phyloP scores from a whole-genome alignment of 1,284 basidiomycete species.

The Trichosporon faecale region DNA sequence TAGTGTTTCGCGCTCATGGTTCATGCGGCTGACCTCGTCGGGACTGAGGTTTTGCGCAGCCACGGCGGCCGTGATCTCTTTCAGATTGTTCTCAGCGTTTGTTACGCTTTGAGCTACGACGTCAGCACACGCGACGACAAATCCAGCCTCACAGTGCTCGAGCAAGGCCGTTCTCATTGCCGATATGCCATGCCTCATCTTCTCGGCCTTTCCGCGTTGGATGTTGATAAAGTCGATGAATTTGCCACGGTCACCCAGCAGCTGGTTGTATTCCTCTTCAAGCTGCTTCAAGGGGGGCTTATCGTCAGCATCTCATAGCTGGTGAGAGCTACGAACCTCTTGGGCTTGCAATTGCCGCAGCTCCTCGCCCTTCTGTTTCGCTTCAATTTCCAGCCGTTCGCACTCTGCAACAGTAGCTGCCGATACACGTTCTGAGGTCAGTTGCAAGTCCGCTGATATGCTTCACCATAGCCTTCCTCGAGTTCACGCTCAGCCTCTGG shows the following conservation, averaged over 20 bases:
- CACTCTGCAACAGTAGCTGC: constrained; percentile 36
- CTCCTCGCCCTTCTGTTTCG: constrained; percentile 34
- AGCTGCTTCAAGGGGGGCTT: constrained; percentile 44
- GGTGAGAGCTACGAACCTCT: constrained; percentile 35
- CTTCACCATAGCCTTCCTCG: constrained; percentile 67
- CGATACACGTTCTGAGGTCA: constrained; percentile 35
- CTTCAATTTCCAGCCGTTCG: constrained; percentile 37
- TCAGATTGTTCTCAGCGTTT: constrained; percentile 56
- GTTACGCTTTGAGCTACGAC: constrained; percentile 12
- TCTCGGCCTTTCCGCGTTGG: constrained; percentile 46
- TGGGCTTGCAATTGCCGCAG: constrained; percentile 41
- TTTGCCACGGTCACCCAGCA: constrained; percentile 49
- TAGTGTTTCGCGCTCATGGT: constrained; percentile 72
- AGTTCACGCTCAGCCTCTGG: constrained; percentile 65
- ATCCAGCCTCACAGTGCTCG: constrained; percentile 33
- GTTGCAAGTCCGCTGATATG: too few relatives aligned
- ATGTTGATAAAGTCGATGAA: constrained; percentile 47
- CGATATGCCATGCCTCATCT: constrained; percentile 41
- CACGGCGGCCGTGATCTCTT: constrained; percentile 64
- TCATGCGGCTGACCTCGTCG: constrained; percentile 82
- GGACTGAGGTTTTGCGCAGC: constrained; percentile 76
- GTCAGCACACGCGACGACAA: not conserved
- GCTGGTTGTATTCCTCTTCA: constrained; percentile 46
- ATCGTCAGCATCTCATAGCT: constrained; percentile 2
- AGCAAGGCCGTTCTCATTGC: constrained; percentile 32